Conservation (phyloP, 192 early-diverging fungal species). For the Paraglomus brasilianum region DNA sequence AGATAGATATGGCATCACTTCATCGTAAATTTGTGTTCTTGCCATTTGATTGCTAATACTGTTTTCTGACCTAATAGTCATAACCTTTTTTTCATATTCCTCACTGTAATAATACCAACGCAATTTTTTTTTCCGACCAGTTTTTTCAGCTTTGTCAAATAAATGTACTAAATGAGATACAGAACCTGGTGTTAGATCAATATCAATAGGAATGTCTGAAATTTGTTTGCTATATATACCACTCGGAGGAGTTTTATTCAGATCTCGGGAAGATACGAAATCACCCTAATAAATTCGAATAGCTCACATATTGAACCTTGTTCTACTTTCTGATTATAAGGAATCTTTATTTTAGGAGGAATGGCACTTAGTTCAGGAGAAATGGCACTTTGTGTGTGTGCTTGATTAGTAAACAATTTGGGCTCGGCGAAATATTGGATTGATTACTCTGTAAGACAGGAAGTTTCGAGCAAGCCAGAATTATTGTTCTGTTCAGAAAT, state of each 20-base stretch:
- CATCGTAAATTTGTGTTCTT: slow-evolving; percentile 1
- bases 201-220: background rate
- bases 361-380: background rate
- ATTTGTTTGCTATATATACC: slow-evolving; percentile 11
- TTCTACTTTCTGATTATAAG: slow-evolving; percentile 27
- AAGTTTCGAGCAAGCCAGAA: too few species aligned
- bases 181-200: slow-evolving; percentile 22
- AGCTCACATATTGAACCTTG: slow-evolving; percentile 15
- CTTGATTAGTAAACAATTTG: too few species aligned
- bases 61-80: background rate
- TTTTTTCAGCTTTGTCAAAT: slow-evolving; percentile 18
- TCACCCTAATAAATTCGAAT: slow-evolving; percentile 18
- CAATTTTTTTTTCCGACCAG: slow-evolving; percentile 21
- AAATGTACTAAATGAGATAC: slow-evolving; percentile 2
- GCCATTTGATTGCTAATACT: slow-evolving; percentile 10
- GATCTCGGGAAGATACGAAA: too few species aligned
- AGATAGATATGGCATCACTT: background rate
- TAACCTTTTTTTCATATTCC: slow-evolving; percentile 14
- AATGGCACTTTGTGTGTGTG: too few species aligned
- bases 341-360: slow-evolving; percentile 26
- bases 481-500: too few species aligned
- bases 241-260: too few species aligned
- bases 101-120: slow-evolving; percentile 22
- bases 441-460: too few species aligned
- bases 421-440: too few species aligned